Evolutionary conservation across 441 rosid genomes (phyloP).

Genomic region (Erysimum pusillum): DNA sequence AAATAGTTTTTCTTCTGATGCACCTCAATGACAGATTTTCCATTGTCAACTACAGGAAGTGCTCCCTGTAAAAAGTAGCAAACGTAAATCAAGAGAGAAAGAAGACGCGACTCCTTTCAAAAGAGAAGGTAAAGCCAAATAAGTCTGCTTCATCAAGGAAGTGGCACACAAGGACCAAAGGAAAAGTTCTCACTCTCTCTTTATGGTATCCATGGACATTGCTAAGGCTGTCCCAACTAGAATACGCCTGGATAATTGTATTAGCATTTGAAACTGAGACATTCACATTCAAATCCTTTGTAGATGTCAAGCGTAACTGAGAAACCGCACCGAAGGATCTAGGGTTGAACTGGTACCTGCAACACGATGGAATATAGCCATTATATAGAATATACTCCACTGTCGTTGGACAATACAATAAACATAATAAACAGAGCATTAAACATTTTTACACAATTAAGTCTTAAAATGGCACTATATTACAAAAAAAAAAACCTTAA

Average conservation of each 20-base stretch:
- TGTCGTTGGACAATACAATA: conserved; percentile 16
- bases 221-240: conserved; percentile 94
- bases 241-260: conserved; percentile 96
- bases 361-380: conserved; percentile 46
- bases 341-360: conserved; percentile 88
- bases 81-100: conserved; percentile 28
- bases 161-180: conserved; percentile 17
- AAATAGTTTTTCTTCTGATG: conserved; percentile 83
- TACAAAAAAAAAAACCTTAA: conserved; percentile 57
- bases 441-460: conserved; percentile 18
- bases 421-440: conserved; percentile 26
- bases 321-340: conserved; percentile 83
- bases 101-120: conserved; percentile 23
- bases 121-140: conserved; percentile 31
- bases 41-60: conserved; percentile 57
- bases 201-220: conserved; percentile 61
- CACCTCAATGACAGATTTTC: conserved; percentile 69
- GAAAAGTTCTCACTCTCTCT: conserved; percentile 58
- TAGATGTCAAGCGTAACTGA: conserved; percentile 82
- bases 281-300: conserved; percentile 86
- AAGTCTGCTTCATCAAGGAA: conserved; percentile 32
- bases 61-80: conserved; percentile 62
- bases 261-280: conserved; percentile 86
- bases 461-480: conserved; percentile 15
- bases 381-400: conserved; percentile 23